Percentiles rank a stretch among this genome's conserved stretches.
Evolutionary conservation across 345 rosid species (phyloP).

Genomic region (Salix koriyanagi): DNA sequence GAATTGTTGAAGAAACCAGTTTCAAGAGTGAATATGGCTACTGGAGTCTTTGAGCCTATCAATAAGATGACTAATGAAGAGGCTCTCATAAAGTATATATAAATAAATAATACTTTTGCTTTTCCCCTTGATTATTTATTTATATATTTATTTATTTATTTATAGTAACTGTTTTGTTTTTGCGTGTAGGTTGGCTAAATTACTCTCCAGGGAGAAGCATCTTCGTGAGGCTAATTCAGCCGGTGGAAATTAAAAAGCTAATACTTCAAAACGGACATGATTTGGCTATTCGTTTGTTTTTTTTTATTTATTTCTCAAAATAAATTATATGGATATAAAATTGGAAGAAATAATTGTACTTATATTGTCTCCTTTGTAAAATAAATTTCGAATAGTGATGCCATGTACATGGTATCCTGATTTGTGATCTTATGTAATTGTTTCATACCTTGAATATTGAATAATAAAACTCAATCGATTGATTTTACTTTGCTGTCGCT

Average conservation of each 20-base stretch:
- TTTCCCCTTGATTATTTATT: neutral
- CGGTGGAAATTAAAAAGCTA: neutral
- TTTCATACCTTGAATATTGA: no score
- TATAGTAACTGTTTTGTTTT: neutral
- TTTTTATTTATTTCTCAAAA: no score
- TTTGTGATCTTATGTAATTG: no score
- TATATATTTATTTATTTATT: neutral
- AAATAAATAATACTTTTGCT: neutral
- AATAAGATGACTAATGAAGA: constrained; percentile 39
- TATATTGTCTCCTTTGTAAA: no score
- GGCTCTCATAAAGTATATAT: constrained; percentile 47
- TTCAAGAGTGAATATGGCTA: constrained; percentile 44
- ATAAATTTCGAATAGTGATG: no score
- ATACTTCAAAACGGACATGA: no score
- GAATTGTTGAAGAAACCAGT: constrained; percentile 42
- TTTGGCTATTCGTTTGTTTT: no score
- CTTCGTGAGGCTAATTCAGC: constrained; percentile 43
- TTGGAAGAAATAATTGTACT: no score
- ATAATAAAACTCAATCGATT: no score
- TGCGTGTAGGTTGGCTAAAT: constrained; percentile 48
- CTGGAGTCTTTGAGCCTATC: constrained; percentile 36
- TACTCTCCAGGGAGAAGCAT: constrained; percentile 54
- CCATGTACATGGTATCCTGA: no score
- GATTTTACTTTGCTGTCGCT: no score
- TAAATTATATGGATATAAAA: no score